phyloP scores from a whole-genome alignment of 2,329 filamentous ascomycete genomes.

The Gnomoniopsis smithogilvyi region DNA sequence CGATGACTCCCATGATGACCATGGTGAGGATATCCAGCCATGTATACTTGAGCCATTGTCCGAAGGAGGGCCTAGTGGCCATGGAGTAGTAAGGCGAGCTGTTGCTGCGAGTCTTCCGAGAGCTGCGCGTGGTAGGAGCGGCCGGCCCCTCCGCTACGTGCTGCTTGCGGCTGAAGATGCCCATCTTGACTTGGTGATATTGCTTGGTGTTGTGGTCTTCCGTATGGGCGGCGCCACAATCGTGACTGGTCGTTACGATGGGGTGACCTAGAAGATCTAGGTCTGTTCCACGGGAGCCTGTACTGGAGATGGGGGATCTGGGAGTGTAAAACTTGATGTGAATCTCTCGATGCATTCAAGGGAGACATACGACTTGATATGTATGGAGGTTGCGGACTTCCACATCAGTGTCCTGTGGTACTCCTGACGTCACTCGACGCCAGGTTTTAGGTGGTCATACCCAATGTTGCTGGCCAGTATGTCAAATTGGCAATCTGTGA shows the following conservation, averaged over 20 bases:
- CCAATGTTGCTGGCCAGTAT: too few species aligned
- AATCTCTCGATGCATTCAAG: too few species aligned
- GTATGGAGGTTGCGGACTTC: not conserved
- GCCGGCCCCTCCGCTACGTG: conserved; percentile 15
- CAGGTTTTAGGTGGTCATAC: too few species aligned
- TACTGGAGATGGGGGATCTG: too few species aligned
- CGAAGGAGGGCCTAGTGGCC: conserved; percentile 39
- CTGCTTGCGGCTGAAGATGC: conserved; percentile 23
- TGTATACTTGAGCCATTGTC: conserved; percentile 66
- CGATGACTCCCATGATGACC: conserved; percentile 61
- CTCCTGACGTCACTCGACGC: not conserved
- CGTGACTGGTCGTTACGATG: too few species aligned
- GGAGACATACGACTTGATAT: not conserved
- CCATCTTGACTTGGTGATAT: not conserved
- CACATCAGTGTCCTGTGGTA: not conserved
- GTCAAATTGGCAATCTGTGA: not conserved
- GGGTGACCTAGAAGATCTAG: too few species aligned
- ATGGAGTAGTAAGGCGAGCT: conserved; percentile 24
- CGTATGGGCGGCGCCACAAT: too few species aligned
- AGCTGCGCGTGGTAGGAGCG: conserved; percentile 3
- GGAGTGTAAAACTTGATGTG: not conserved
- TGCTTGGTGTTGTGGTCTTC: not conserved
- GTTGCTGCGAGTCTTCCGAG: conserved; percentile 5
- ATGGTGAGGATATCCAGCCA: conserved; percentile 68
- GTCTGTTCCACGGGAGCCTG: too few species aligned